Percentiles rank a stretch among this genome's conserved stretches.
phyloP scores from a whole-genome alignment of 1,284 basidiomycete species.

The Fomitopsis pinicola region DNA sequence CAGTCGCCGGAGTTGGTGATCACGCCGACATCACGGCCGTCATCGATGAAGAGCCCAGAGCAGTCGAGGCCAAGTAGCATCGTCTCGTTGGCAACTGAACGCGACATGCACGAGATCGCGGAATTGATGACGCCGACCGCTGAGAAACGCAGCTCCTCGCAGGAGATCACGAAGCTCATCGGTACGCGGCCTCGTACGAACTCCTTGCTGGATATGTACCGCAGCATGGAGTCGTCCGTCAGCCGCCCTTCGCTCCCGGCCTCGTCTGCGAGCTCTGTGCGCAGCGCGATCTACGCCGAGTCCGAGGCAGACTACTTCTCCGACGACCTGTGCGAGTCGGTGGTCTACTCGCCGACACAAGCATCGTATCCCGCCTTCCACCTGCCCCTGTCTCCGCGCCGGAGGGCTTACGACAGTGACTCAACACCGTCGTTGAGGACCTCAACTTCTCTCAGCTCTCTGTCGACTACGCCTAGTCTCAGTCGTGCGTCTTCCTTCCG shows the following conservation, averaged over 20 bases:
- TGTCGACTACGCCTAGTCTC: conserved; percentile 27
- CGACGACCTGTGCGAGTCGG: conserved; percentile 26
- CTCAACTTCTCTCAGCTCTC: conserved; percentile 37
- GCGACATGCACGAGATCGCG: conserved; percentile 29
- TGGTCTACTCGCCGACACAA: conserved; percentile 16
- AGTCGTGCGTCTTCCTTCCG: conserved; percentile 29
- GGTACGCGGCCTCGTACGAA: conserved; percentile 9
- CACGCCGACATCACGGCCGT: not conserved
- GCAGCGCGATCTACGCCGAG: conserved; percentile 23
- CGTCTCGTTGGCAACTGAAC: conserved; percentile 27
- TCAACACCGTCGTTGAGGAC: conserved; percentile 40
- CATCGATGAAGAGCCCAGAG: not conserved
- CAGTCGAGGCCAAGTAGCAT: conserved; percentile 15
- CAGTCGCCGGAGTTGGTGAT: not conserved
- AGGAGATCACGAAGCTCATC: conserved; percentile 1
- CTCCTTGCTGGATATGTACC: conserved; percentile 7
- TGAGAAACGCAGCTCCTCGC: conserved; percentile 6
- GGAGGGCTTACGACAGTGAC: conserved; percentile 30
- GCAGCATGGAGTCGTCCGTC: conserved; percentile 1
- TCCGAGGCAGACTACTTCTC: conserved; percentile 31
- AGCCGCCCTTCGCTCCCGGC: conserved; percentile 1
- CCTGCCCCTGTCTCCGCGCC: conserved; percentile 18
- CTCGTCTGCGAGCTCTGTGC: conserved; percentile 3
- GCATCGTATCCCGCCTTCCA: conserved; percentile 19
- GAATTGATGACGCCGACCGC: conserved; percentile 26